Evolutionary conservation across 1,284 basidiomycete genomes (phyloP), one percentile per base, ranked within the genome.

Genomic region (Grifola frondosa): DNA sequence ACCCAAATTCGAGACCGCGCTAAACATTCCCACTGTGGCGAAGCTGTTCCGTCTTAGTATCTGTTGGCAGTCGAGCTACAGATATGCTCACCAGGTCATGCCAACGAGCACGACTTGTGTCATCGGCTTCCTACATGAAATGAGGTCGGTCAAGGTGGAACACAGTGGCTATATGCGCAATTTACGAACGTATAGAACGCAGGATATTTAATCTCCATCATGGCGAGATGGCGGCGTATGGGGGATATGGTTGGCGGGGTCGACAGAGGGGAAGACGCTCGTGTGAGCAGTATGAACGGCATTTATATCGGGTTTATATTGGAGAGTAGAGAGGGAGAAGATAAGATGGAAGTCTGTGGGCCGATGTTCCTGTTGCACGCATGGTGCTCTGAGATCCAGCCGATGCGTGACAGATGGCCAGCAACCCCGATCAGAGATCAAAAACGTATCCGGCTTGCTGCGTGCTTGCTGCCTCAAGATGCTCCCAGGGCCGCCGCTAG

Each of bases 11-110:
- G 63, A 61, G 30, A 75, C 61, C 15, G 76, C 75, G 43, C 68
- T 72, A 67, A 74, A 78, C 67, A 78, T 71, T 43, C 77, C 77
- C 21, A 70, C 66, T 11, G 70, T 69, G 15, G 65, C 64, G 52
- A 74, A 71, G 39, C 63, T 64, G 43, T n/a, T n/a, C n/a, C n/a
- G n/a, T n/a, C n/a, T n/a, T n/a, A n/a, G n/a, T n/a, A n/a, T n/a
- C n/a, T n/a, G n/a, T n/a, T n/a, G n/a, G n/a, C n/a, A n/a, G n/a
- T n/a, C n/a, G n/a, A n/a, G n/a, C n/a, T n/a, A n/a, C 38, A 30
- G 44, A 46, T 28, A 49, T 26, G 8, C 65, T 53, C 59, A 74
- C 57, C 66, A 69, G 30, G 70, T 70, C 24, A 73, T 65, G 47
- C 71, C 70, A 41, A 74, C 62, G 19, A 74, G 57, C 19, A 66